These are phyloP conservation scores for Euclidium syriacum DNA, from an alignment of 345 rosid species.

Conservation along the genomic window DNA sequence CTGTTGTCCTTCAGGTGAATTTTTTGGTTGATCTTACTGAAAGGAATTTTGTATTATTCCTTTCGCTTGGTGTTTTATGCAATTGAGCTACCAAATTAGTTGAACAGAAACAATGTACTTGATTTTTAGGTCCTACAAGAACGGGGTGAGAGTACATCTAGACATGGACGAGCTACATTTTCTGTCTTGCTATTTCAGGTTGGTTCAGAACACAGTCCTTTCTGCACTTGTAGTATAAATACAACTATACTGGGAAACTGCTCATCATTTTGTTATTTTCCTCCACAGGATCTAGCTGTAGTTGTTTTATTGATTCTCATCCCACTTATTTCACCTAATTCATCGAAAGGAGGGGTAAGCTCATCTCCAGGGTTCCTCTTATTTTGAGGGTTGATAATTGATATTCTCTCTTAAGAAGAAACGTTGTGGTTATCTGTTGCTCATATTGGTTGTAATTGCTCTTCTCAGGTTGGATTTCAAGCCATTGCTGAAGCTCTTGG, in stretches of 20 bases:
- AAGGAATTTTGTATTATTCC: background rate
- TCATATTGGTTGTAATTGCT: background rate
- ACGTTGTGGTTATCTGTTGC: background rate
- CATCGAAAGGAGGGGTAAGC: constrained; percentile 99
- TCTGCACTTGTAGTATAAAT: constrained; percentile 6
- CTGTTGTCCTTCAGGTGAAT: constrained; percentile 90
- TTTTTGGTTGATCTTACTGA: background rate
- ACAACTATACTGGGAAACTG: constrained; percentile 4
- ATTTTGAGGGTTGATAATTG: background rate
- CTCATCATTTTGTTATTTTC: constrained; percentile 14
- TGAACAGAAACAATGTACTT: constrained; percentile 4
- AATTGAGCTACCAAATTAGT: constrained; percentile 1
- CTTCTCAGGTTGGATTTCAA: constrained; percentile 87
- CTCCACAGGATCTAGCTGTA: constrained; percentile 92
- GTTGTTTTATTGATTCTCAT: constrained; percentile 94
- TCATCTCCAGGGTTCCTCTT: constrained; percentile 10
- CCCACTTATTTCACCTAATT: constrained; percentile 97
- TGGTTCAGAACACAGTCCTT: constrained; percentile 14
- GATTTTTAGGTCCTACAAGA: constrained; percentile 88
- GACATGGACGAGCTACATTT: constrained; percentile 99
- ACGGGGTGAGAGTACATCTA: constrained; percentile 98
- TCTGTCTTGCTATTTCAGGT: constrained; percentile 99
- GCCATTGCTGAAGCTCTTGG: constrained; percentile 99
- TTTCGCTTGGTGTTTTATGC: constrained; percentile 2
- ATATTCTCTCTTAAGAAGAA: background rate